Base-by-base conservation (phyloP, 805 yeast species). In the Wickerhamiella hasegawae region DNA sequence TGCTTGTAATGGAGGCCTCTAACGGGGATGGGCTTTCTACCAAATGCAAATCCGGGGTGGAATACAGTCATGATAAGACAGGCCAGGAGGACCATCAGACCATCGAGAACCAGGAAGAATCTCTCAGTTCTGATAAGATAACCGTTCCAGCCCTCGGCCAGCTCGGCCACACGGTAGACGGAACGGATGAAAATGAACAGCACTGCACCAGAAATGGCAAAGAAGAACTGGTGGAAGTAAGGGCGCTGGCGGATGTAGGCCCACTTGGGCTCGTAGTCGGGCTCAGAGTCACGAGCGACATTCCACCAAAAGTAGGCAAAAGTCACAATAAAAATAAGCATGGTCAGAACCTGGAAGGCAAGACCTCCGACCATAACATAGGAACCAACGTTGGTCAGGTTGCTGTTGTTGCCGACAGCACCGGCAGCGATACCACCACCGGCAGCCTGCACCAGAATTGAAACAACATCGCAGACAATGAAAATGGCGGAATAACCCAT, bases 351-450 rank as follows among this genome's bases (percentile, higher is more conserved):
- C 57, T 84, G 94, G 47, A 77, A 64, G 0, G 75, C 76, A 33
- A 84, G 62, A 5, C 94, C 94, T 2, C 68, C 85, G 32, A 81
- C 68, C 76, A 83, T 78, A 33, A 77, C 53, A 49, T 73, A 62
- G 1, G 78, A 63, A n/a, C 87, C 87, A 2, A 38, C 28, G 14
- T 31, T 30, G 18, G 29, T 25, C 18, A 21, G 27, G 22, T 9
- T 18, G 0, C 36, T 40, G 1, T 68, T 48, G 28, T 50, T 46
- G 28, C 53, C 41, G 5, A 64, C 51, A 0, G 70, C 62, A 2
- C 53, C 42, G 27, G 78, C 73, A 2, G 83, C 80, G 30, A 68
- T 54, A 35, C 76, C 90, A 47, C 93, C 93, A 31, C 93, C 93
- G 8, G 59, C 65, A 3, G 74, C 85, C 56, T 81, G 94, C 16